Percentiles rank a stretch among this genome's conserved stretches.
Conservation (phyloP, 2,329 filamentous ascomycete genomes). For the Colletotrichum orchidophilum region DNA sequence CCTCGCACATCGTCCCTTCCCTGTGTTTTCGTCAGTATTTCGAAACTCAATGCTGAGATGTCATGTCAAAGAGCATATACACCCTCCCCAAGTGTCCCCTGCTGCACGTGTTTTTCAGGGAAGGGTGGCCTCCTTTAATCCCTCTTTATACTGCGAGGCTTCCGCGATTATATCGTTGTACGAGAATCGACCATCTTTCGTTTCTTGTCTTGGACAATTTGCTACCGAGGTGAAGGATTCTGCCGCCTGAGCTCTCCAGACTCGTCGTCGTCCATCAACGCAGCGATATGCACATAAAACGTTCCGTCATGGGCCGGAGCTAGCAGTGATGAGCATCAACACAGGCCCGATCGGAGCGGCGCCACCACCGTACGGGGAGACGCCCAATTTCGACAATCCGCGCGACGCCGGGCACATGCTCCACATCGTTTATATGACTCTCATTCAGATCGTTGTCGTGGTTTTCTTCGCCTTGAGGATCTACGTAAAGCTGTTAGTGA, state of each 20-base stretch:
- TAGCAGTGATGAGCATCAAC: conserved; percentile 18
- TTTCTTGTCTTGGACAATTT: not conserved
- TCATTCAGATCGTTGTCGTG: conserved; percentile 7
- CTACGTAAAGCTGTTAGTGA: conserved; percentile 20
- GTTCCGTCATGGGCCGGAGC: conserved; percentile 13
- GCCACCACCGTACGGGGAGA: conserved; percentile 28
- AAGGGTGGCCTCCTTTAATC: not conserved
- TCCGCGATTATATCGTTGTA: not conserved
- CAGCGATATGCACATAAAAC: not conserved
- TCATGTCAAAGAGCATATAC: not conserved
- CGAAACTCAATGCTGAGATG: conserved; percentile 13
- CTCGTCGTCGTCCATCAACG: not conserved
- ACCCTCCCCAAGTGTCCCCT: not conserved
- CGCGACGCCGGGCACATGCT: conserved; percentile 15
- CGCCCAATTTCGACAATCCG: conserved; percentile 28
- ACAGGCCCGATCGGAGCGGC: conserved; percentile 24
- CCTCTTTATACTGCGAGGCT: not conserved
- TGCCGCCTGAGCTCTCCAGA: not conserved
- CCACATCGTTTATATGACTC: conserved; percentile 14
- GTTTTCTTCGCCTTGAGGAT: conserved; percentile 21
- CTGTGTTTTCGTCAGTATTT: not conserved
- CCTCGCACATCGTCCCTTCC: not conserved
- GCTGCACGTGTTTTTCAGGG: not conserved
- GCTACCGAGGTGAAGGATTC: not conserved
- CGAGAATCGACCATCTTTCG: not conserved